Base-by-base conservation (phyloP, 31 red algal species). In the Odonthalia washingtoniensis region DNA sequence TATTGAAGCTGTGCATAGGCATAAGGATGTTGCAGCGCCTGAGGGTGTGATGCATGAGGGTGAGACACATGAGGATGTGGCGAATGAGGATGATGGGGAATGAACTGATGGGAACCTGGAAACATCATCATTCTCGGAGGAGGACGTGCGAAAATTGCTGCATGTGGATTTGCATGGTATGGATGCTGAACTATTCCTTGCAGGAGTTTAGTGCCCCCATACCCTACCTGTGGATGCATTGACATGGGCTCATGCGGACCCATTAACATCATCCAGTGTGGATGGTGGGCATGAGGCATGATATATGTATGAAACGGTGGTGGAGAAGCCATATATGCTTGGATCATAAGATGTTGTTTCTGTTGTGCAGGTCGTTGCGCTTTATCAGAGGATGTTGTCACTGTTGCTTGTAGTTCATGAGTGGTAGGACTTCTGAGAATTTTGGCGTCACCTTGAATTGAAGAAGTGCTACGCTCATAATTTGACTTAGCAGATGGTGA, bases 41-140 rank as follows among this genome's bases (percentile, higher is more conserved):
- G n/a, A n/a, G n/a, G n/a, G n/a, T n/a, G n/a, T n/a, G n/a, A n/a
- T n/a, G n/a, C n/a, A n/a, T n/a, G n/a, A n/a, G n/a, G n/a, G n/a
- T n/a, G n/a, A n/a, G n/a, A n/a, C n/a, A n/a, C n/a, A n/a, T n/a
- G n/a, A n/a, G n/a, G n/a, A n/a, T n/a, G n/a, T n/a, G n/a, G n/a
- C n/a, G n/a, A n/a, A n/a, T n/a, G n/a, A n/a, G n/a, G n/a, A n/a
- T n/a, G n/a, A n/a, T n/a, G n/a, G n/a, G 63, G 75, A 61, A 78
- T 73, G 60, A 79, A 53, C 26, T 46, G 89, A 40, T 81, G 87
- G 3, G 46, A 65, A 31, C 83, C 75, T 2, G 82, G 81, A 63
- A 92, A 92, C 69, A 86, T 69, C 53, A 92, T 65, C 89, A 92
- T 92, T 3, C 82, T 75, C 9, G 80, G 82, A 1, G 81, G 83